Evolutionary conservation across 1,284 basidiomycete genomes (phyloP).

Genomic region (Clitocybe nebularis): DNA sequence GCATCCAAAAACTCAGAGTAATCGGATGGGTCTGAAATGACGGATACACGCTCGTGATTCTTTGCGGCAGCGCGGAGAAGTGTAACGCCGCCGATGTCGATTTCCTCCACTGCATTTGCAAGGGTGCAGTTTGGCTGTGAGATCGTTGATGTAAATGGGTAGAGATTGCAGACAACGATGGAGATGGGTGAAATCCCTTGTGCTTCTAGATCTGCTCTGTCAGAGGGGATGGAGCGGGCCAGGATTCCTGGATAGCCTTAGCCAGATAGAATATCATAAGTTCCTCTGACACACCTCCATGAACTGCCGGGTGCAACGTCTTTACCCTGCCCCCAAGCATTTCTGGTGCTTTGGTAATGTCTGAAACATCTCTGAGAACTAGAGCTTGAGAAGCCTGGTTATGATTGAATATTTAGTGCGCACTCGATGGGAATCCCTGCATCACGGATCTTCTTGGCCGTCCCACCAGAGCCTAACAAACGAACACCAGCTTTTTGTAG

Average conservation of each 20-base stretch:
- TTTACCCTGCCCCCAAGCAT: slow-evolving; percentile 99
- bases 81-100: slow-evolving; percentile 98
- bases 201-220: slow-evolving; percentile 76
- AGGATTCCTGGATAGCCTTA: slow-evolving; percentile 66
- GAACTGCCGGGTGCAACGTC: slow-evolving; percentile 98
- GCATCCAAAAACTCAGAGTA: slow-evolving; percentile 82
- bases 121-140: slow-evolving; percentile 86
- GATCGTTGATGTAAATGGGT: slow-evolving; percentile 94
- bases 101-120: slow-evolving; percentile 93
- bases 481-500: slow-evolving; percentile 81
- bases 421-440: slow-evolving; percentile 90
- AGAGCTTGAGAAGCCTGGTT: too few species aligned
- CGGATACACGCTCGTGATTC: slow-evolving; percentile 92
- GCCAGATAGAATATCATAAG: background rate
- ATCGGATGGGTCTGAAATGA: slow-evolving; percentile 93
- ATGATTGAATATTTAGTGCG: too few species aligned
- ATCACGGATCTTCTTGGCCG: slow-evolving; percentile 96
- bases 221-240: slow-evolving; percentile 82
- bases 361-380: slow-evolving; percentile 97
- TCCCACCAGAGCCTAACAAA: slow-evolving; percentile 93
- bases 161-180: slow-evolving; percentile 98
- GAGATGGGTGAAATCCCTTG: slow-evolving; percentile 88
- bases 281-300: slow-evolving; percentile 68
- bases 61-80: slow-evolving; percentile 97
- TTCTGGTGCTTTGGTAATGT: slow-evolving; percentile 98